These are phyloP conservation scores for Boletus subparvulus DNA, from an alignment of 768 basidiomycete genomes.

Conservation along the genomic window DNA sequence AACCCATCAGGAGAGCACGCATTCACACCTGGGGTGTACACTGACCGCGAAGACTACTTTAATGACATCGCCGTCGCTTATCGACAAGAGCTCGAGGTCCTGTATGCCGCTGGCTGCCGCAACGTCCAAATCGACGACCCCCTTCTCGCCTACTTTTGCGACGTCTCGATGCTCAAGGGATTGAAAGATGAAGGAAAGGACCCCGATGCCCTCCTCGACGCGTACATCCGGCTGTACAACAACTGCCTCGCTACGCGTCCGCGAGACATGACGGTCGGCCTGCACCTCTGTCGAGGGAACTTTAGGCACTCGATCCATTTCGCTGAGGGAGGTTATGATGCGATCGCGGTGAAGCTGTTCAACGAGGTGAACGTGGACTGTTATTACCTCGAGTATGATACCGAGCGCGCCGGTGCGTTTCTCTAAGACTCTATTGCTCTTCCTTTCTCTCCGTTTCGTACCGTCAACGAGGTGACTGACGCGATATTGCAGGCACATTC, in stretches of 20 bases:
- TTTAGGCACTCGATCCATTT: conserved; percentile 37
- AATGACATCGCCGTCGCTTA: conserved; percentile 49
- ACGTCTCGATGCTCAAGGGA: conserved; percentile 49
- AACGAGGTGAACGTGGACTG: conserved; percentile 42
- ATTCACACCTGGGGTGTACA: conserved; percentile 19
- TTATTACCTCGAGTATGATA: conserved; percentile 51
- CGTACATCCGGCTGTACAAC: conserved; percentile 47
- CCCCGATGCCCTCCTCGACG: conserved; percentile 61
- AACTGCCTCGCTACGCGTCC: conserved; percentile 38
- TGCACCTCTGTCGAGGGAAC: conserved; percentile 46
- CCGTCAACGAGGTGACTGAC: neutral
- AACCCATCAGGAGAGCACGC: conserved; percentile 21
- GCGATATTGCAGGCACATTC: conserved; percentile 23
- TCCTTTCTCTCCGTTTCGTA: neutral
- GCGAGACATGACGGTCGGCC: conserved; percentile 39
- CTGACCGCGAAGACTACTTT: conserved; percentile 42
- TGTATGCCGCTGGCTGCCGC: conserved; percentile 44
- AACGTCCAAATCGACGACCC: conserved; percentile 51
- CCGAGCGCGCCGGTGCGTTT: conserved; percentile 41
- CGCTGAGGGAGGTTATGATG: conserved; percentile 46
- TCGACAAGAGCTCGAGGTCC: conserved; percentile 42
- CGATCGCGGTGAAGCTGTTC: conserved; percentile 46
- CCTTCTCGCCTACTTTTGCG: conserved; percentile 62
- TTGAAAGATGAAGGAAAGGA: conserved; percentile 64
- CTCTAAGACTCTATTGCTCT: neutral